Evolutionary conservation across 805 yeast genomes (phyloP).

Genomic region (Starmerella riodocensis): DNA sequence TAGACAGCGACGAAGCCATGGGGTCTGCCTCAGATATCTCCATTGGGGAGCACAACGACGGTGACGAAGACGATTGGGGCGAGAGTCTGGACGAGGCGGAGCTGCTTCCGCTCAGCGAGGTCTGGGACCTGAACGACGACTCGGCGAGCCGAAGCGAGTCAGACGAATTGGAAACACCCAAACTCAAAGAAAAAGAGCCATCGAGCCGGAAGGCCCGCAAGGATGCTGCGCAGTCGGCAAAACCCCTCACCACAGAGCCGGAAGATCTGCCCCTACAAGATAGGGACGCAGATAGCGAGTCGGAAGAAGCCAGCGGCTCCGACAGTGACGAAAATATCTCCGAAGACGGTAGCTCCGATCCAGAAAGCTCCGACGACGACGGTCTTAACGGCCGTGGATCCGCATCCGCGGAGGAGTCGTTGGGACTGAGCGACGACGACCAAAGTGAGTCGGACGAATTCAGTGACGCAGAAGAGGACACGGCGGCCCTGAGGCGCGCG

Average conservation of each 20-base stretch:
- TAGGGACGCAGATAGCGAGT: slow-evolving; percentile 20
- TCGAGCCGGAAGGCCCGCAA: background rate
- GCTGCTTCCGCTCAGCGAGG: slow-evolving; percentile 65
- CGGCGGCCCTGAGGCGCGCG: slow-evolving; percentile 33
- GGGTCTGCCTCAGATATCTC: slow-evolving; percentile 66
- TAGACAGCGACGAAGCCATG: slow-evolving; percentile 78
- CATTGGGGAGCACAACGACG: slow-evolving; percentile 35
- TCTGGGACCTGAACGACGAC: slow-evolving; percentile 70
- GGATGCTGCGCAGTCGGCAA: too few relatives aligned
- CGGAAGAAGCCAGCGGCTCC: slow-evolving; percentile 3
- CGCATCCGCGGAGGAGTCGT: background rate
- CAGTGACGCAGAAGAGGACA: slow-evolving; percentile 39
- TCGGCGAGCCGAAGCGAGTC: background rate
- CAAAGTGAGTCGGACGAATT: slow-evolving; percentile 15
- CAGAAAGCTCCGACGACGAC: background rate
- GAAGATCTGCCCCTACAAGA: too few relatives aligned
- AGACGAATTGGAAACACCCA: slow-evolving; percentile 25
- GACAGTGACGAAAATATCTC: background rate
- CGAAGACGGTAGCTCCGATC: background rate
- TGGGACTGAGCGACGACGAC: slow-evolving; percentile 11
- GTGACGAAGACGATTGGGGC: slow-evolving; percentile 49
- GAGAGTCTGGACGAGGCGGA: slow-evolving; percentile 65
- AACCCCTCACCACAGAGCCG: too few relatives aligned
- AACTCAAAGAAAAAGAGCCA: background rate
- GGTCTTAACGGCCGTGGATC: background rate